These are phyloP conservation scores for Trametes pubescens DNA, from an alignment of 1,284 basidiomycete genomes.

Conservation along the genomic window DNA sequence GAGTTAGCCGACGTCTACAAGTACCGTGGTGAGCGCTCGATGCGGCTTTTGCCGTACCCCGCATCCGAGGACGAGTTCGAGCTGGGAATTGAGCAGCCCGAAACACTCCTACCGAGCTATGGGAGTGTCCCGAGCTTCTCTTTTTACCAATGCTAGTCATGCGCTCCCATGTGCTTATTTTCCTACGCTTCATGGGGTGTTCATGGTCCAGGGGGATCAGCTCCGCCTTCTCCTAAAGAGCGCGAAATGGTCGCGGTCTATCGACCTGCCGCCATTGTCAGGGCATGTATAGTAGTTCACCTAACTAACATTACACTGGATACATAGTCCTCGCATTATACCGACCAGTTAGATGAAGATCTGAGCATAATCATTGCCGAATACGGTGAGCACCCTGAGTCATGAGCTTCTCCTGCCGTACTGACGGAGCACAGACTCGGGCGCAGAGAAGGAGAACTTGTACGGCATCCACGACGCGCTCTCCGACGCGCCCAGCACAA, in stretches of 20 bases:
- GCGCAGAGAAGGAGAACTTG: background rate
- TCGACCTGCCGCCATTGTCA: too few species aligned
- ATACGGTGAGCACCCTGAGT: background rate
- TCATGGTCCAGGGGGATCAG: too few species aligned
- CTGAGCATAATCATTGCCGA: background rate
- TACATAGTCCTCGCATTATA: conserved; percentile 1
- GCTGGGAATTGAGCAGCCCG: background rate
- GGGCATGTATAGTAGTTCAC: too few species aligned
- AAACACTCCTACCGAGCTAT: background rate
- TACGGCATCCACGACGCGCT: background rate
- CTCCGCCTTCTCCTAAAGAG: too few species aligned
- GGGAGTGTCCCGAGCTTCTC: background rate
- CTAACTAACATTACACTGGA: background rate
- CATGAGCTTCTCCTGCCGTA: background rate
- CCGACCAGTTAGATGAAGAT: conserved; percentile 2
- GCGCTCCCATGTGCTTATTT: too few species aligned
- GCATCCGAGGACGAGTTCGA: background rate
- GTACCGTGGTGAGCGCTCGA: too few species aligned
- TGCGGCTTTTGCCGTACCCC: background rate
- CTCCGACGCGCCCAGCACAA: background rate
- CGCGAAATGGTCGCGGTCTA: too few species aligned
- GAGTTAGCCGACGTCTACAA: background rate
- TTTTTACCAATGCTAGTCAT: background rate
- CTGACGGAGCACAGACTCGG: background rate
- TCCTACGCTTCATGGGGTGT: background rate